Percentiles rank a stretch among this genome's conserved stretches.
Evolutionary conservation across 805 yeast species (phyloP).

Genomic region (Yamadazyma olivae): DNA sequence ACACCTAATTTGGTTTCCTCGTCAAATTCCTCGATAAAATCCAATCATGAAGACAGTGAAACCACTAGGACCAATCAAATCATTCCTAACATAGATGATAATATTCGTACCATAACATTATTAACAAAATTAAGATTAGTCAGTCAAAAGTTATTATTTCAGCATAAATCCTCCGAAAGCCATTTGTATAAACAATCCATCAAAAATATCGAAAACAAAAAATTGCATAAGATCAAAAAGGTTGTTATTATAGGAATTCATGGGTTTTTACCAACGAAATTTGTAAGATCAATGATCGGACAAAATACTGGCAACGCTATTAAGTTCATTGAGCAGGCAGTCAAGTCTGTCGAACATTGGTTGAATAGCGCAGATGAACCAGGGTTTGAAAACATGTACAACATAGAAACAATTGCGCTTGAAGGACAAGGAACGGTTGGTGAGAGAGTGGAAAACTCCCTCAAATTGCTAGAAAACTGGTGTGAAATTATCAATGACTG

Average conservation of each 20-base stretch:
- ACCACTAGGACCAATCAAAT: neutral
- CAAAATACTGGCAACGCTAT: conserved; percentile 36
- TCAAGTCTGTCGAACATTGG: conserved; percentile 30
- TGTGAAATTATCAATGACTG: conserved; percentile 19
- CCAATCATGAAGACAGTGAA: neutral
- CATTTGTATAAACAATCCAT: conserved; percentile 23
- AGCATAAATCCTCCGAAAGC: conserved; percentile 18
- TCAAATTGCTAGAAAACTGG: conserved; percentile 33
- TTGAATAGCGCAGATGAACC: conserved; percentile 8
- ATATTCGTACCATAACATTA: conserved; percentile 21
- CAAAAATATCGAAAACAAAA: conserved; percentile 8
- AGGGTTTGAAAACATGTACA: conserved; percentile 13
- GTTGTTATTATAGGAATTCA: conserved; percentile 36
- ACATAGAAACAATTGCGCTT: conserved; percentile 34
- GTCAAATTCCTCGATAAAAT: conserved; percentile 2
- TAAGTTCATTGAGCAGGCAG: conserved; percentile 25
- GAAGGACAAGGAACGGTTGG: conserved; percentile 38
- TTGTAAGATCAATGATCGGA: conserved; percentile 34
- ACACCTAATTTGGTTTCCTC: neutral
- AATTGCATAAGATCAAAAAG: conserved; percentile 13
- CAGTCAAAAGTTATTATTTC: conserved; percentile 21
- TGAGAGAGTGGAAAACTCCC: conserved; percentile 24
- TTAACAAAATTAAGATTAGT: conserved; percentile 20
- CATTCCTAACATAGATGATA: conserved; percentile 21
- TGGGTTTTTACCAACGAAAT: conserved; percentile 38